These are phyloP conservation scores for Neocatenulostroma microsporum DNA, from an alignment of 2,329 filamentous ascomycete genomes.

Conservation along the genomic window DNA sequence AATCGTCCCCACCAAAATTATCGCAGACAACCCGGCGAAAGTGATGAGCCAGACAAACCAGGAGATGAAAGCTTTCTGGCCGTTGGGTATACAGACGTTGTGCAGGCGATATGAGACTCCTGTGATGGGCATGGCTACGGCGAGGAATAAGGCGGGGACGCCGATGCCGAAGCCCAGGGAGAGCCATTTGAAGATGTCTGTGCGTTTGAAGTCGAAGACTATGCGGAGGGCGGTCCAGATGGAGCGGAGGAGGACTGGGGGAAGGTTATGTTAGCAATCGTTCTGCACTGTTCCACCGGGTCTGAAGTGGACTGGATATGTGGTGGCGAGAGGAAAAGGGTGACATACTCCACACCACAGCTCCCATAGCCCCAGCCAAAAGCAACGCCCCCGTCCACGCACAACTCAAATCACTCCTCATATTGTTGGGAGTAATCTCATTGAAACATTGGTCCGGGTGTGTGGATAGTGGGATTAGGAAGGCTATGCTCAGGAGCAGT, in stretches of 20 bases:
- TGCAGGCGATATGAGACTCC: slow-evolving; percentile 92
- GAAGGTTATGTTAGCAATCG: too few species aligned
- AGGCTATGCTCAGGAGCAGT: slow-evolving; percentile 70
- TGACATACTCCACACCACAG: slow-evolving; percentile 67
- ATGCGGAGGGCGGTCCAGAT: slow-evolving; percentile 92
- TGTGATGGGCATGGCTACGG: slow-evolving; percentile 68
- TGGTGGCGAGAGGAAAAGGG: too few species aligned
- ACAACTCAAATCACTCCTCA: slow-evolving; percentile 50
- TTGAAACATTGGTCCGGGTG: slow-evolving; percentile 76
- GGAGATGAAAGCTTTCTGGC: slow-evolving; percentile 62
- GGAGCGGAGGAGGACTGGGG: too few species aligned
- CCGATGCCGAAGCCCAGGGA: slow-evolving; percentile 75
- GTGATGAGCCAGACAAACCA: slow-evolving; percentile 33
- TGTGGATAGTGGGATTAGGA: slow-evolving; percentile 74
- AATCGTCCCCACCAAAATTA: slow-evolving; percentile 27
- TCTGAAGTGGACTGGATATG: too few species aligned
- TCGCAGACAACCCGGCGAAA: slow-evolving; percentile 24
- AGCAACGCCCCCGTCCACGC: slow-evolving; percentile 78
- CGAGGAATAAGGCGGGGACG: slow-evolving; percentile 66
- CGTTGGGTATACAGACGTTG: slow-evolving; percentile 84
- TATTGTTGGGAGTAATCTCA: slow-evolving; percentile 81
- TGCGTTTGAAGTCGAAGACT: slow-evolving; percentile 85
- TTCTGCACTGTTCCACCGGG: too few species aligned
- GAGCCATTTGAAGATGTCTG: slow-evolving; percentile 76
- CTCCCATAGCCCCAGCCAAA: slow-evolving; percentile 73